Evolutionary conservation across 352 stramenopile genomes (phyloP).

Genomic region (Phytophthora citricola): DNA sequence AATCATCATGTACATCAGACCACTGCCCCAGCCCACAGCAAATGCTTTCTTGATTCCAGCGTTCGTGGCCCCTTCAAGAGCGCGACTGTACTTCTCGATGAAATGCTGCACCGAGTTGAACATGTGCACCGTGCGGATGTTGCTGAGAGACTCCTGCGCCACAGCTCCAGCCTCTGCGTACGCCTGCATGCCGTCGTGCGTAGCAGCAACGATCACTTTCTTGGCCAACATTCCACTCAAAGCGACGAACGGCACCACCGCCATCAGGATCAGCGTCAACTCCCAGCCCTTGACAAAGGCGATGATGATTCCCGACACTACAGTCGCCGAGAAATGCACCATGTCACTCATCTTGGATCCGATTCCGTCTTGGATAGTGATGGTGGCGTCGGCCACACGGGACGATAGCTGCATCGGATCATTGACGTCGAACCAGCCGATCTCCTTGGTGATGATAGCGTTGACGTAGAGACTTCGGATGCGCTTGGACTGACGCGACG

Average conservation of each 20-base stretch:
- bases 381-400: conserved; percentile 38
- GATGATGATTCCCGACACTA: too few relatives aligned
- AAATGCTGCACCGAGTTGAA: conserved; percentile 56
- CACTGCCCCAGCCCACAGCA: too few relatives aligned
- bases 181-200: too few relatives aligned
- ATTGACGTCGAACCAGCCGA: conserved; percentile 64
- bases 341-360: conserved; percentile 49
- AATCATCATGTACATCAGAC: too few relatives aligned
- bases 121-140: conserved; percentile 64
- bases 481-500: conserved; percentile 52
- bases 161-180: conserved; percentile 32
- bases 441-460: conserved; percentile 52
- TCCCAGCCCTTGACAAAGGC: conserved; percentile 47
- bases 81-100: conserved; percentile 46
- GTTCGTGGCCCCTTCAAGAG: conserved; percentile 30
- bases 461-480: conserved; percentile 47
- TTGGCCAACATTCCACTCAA: conserved; percentile 30
- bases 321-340: too few relatives aligned
- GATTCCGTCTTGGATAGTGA: conserved; percentile 57
- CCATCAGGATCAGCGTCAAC: conserved; percentile 59
- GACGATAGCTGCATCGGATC: conserved; percentile 53
- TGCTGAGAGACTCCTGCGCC: conserved; percentile 57
- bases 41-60: conserved; percentile 43
- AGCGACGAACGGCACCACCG: conserved; percentile 51
- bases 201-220: conserved; percentile 24